phyloP scores from a whole-genome alignment of 2,329 filamentous ascomycete species.

The Hypoxylon sp. region DNA sequence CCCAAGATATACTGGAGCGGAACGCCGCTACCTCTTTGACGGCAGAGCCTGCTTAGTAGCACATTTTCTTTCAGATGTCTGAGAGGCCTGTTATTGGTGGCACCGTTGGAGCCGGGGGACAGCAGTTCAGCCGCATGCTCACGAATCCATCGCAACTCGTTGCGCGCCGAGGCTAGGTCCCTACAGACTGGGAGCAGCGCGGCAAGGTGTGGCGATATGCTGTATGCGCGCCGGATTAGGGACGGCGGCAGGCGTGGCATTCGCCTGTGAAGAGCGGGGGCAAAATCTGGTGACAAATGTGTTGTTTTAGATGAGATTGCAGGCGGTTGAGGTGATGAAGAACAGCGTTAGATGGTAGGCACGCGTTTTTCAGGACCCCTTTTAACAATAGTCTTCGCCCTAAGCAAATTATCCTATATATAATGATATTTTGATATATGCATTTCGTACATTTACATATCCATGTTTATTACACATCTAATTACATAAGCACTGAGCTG shows the following conservation, averaged over 20 bases:
- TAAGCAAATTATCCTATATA: no score
- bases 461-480: conserved; percentile 14
- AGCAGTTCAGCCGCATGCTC: conserved; percentile 62
- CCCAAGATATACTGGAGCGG: conserved; percentile 93
- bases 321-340: not conserved
- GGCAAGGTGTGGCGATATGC: conserved; percentile 69
- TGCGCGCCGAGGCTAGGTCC: conserved; percentile 72
- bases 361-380: no score
- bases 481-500: conserved; percentile 25
- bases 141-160: conserved; percentile 81
- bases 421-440: no score
- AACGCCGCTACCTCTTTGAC: conserved; percentile 70
- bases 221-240: conserved; percentile 68
- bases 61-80: conserved; percentile 1
- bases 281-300: no score
- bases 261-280: conserved; percentile 12
- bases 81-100: not conserved
- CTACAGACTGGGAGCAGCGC: conserved; percentile 75
- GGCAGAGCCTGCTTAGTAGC: conserved; percentile 61
- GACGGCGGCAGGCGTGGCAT: conserved; percentile 76
- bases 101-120: not conserved
- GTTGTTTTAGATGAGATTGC: not conserved
- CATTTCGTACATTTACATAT: not conserved
- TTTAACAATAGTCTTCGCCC: no score
- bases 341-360: not conserved